These are phyloP conservation scores for Pulicaria dysenterica DNA, from an alignment of 129 eudicot species.

Conservation along the genomic window DNA sequence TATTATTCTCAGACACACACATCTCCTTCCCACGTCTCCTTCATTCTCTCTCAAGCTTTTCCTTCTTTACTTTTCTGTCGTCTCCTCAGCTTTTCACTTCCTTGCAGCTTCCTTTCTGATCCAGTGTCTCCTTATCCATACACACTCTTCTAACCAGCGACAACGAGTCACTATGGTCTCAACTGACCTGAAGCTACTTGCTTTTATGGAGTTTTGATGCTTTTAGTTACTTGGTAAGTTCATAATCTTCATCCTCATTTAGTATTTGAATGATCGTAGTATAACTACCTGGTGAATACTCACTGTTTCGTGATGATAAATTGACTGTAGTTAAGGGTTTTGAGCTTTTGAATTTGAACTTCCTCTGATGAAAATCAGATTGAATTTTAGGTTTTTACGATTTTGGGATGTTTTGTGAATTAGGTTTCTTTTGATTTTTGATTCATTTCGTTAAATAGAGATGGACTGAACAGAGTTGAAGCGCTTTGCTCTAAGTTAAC, in stretches of 20 bases:
- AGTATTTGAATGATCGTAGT: slow-evolving; percentile 13
- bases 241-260: slow-evolving; percentile 9
- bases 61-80: not conserved
- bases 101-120: slow-evolving; percentile 14
- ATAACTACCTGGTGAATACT: not conserved
- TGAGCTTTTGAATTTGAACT: slow-evolving; percentile 1
- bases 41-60: slow-evolving; percentile 10
- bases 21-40: slow-evolving; percentile 16
- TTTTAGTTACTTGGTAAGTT: slow-evolving; percentile 31
- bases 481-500: not conserved
- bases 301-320: not conserved
- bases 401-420: not conserved
- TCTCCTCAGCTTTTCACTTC: slow-evolving; percentile 12
- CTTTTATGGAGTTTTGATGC: not conserved
- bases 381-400: slow-evolving; percentile 15
- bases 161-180: not conserved
- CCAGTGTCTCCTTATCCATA: slow-evolving; percentile 11
- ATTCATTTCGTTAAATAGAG: not conserved
- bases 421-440: slow-evolving; percentile 5
- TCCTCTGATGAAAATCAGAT: slow-evolving; percentile 2
- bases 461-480: slow-evolving; percentile 3
- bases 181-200: not conserved
- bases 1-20: no score
- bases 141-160: not conserved
- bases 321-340: slow-evolving; percentile 13